Base-by-base conservation (phyloP, 805 yeast species). In the Candida piceae region DNA sequence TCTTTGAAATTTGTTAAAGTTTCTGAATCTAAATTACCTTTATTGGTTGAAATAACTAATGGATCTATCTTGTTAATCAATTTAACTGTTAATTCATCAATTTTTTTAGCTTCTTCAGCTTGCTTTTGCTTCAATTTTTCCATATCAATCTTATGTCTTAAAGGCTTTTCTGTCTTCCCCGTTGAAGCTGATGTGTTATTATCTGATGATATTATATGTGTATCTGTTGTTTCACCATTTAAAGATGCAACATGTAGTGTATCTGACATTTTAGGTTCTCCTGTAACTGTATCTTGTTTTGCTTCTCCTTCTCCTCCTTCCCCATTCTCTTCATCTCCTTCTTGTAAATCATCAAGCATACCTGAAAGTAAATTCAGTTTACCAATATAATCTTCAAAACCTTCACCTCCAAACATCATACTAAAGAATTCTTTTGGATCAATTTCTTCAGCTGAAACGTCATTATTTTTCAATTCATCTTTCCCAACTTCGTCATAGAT, bases 361-460 rank as follows among this genome's bases (percentile, higher is more conserved):
- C 88, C 94, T 50, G 76, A 78, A 53, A 93, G 60, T 57, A 89
- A 68, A 20, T 88, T 75, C 43, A 88, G 64, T 57, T 93, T 96
- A 5, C 98, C 98, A 50, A 90, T 85, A 71, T 88, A 81, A 33
- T 81, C 80, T 23, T 69, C 73, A 60, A 89, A 88, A 2, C 93
- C 94, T 39, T 84, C 95, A 33, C 96, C 96, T 31, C 96, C 96
- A 60, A 88, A 80, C 41, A 81, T 80, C 64, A 71, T 71, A 4
- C 80, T 69, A 55, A 80, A 81, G 49, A 79, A 78, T 52, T 80
- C 87, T 29, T 75, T 67, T 2, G 90, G 84, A 56, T 83, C 90
- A 48, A 78, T 87, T 44, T 80, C 84, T 34, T 66, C 68, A 1
- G 84, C 83, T 21, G 80, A 74, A 12, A 83, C 80, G 16, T 60